Evolutionary conservation across 495 filamentous ascomycete genomes (phyloP), one percentile per base, ranked within the genome.

Genomic region (Podospora fimiseda): DNA sequence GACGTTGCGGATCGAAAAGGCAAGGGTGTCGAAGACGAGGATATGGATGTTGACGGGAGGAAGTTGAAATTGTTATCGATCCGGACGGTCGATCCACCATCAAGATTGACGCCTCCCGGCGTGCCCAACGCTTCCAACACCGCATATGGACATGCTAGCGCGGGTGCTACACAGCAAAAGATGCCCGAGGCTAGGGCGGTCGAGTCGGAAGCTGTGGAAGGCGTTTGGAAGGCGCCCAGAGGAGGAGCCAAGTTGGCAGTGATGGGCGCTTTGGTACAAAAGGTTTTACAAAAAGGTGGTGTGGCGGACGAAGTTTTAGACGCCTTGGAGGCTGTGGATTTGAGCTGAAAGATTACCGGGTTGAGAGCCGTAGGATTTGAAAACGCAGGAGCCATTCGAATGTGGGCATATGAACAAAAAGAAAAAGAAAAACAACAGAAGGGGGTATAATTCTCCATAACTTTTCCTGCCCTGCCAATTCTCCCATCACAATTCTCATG

Each of bases 291-390:
- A 56, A 74, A 73, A 55, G 88, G 87, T 1, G 90, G 90, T 20
- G 84, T 94, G 22, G 88, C 84, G 13, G 86, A 89, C 55, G 90
- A 96, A 70, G 88, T 96, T 2, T 68, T 95, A 55, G 81, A 82
- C 48, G 90, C 85, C 4, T 67, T 96, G 60, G 85, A 88, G 63
- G 78, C 74, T 19, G 80, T 83, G 27, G 74, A 79, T 40, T 47
- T 78, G 65, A 44, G 46, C 42, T 30, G n/a, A 45, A 11, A 19
- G 37, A 19, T 47, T 27, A 20, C n/a, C n/a, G n/a, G n/a, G n/a
- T n/a, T n/a, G n/a, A n/a, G n/a, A n/a, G n/a, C n/a, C n/a, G n/a
- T n/a, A n/a, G n/a, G n/a, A n/a, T n/a, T n/a, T n/a, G n/a, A n/a
- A n/a, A n/a, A n/a, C n/a, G n/a, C n/a, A n/a, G n/a, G n/a, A n/a